A percentile compares a stretch with the other conserved stretches of the same genome.
These are phyloP conservation scores for Kwoniella mangroviensis DNA, from an alignment of 768 basidiomycete genomes.

Conservation along the genomic window DNA sequence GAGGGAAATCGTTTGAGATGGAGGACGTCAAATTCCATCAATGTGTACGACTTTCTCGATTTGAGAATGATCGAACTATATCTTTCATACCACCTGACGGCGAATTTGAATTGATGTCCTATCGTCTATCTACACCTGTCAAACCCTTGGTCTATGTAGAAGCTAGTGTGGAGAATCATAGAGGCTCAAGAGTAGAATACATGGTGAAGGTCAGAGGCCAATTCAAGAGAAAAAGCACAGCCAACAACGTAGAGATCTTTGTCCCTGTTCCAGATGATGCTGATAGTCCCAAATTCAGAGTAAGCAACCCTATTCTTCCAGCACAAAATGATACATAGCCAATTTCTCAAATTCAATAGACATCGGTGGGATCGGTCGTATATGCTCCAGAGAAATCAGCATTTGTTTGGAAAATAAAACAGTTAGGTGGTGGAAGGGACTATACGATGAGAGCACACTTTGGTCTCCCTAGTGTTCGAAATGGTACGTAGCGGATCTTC, in stretches of 20 bases:
- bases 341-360: conserved; percentile 61
- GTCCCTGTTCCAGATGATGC: conserved; percentile 99
- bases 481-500: conserved; percentile 64
- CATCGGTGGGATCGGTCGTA: conserved; percentile 91
- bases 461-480: conserved; percentile 89
- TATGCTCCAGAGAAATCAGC: conserved; percentile 98
- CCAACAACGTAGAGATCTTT: conserved; percentile 98
- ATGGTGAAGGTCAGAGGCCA: conserved; percentile 94
- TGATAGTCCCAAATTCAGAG: conserved; percentile 95
- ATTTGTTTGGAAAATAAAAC: conserved; percentile 99
- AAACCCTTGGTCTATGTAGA: conserved; percentile 98
- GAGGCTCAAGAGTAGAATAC: conserved; percentile 89
- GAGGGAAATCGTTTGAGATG: conserved; percentile 99
- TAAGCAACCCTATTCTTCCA: conserved; percentile 58
- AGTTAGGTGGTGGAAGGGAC: conserved; percentile 91
- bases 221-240: conserved; percentile 94
- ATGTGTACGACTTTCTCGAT: conserved; percentile 93
- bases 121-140: conserved; percentile 92
- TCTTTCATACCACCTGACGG: conserved; percentile 99
- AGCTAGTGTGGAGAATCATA: conserved; percentile 91
- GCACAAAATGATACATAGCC: conserved; percentile 8
- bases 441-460: conserved; percentile 99
- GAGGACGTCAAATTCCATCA: conserved; percentile 99
- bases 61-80: conserved; percentile 98
- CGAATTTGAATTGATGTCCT: conserved; percentile 98